Base-by-base conservation (phyloP, 2,329 filamentous ascomycete genomes). In the Niveomyces coronatus region DNA sequence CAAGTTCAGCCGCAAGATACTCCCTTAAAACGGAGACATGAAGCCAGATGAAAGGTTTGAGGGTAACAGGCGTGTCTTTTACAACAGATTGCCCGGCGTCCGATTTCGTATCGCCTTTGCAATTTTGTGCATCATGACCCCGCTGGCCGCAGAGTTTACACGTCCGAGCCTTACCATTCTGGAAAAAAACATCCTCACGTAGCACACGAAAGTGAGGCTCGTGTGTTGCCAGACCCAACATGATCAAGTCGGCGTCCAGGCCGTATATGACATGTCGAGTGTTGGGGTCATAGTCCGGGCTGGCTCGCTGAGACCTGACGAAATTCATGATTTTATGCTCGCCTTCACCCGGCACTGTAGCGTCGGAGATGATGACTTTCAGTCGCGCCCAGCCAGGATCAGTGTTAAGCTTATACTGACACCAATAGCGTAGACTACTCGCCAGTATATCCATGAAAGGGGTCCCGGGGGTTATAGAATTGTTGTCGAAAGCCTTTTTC, bases 261-360 rank as follows among this genome's bases (percentile, higher is more conserved):
- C 91, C 91, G 56, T 98, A 98, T 45, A 98, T 95, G 52, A 98
- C 93, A 63, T 98, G 91, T 44, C 85, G 83, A 16, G 91, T 96
- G 58, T 98, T 96, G 17, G 91, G 91, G 53, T 98, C 82, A 60
- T 98, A 87, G 47, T 93, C 82, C 5, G 88, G 82, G 37, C 85
- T 91, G 35, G 83, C 77, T 52, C 91, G 79, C 61, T 98, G 93
- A 26, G 89, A 94, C 52, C 91, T 81, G 48, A 98, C 77, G 58
- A 96, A 98, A 49, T 91, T 81, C 91, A 98, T 98, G 55, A 98
- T 96, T 63, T 98, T 98, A 62, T 98, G 91, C 65, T 98, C 91
- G 57, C 91, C 91, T 64, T 98, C 91, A 55, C 91, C 91, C 39
- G 91, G 91, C 27, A 98, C 88, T 28, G 89, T 95, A 38, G 91